phyloP scores from a whole-genome alignment of 2,329 filamentous ascomycete genomes.

The Mycogone perniciosa region DNA sequence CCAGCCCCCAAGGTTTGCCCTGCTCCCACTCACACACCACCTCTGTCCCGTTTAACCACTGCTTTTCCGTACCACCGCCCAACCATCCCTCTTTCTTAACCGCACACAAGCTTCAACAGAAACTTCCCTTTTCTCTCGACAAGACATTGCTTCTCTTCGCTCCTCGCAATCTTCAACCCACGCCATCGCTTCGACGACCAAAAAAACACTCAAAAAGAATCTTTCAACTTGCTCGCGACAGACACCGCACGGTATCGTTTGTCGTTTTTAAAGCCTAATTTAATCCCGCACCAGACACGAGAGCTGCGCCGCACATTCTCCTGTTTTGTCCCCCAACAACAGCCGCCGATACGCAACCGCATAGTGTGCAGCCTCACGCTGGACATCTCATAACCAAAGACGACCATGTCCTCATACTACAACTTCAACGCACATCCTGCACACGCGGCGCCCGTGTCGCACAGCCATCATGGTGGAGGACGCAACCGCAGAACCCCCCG shows the following conservation, averaged over 20 bases:
- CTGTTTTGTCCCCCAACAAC: conserved; percentile 4
- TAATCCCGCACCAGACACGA: conserved; percentile 23
- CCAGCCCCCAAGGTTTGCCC: conserved; percentile 13
- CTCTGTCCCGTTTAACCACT: neutral
- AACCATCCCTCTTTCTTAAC: conserved; percentile 16
- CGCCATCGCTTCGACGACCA: neutral
- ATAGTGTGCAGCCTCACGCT: conserved; percentile 4
- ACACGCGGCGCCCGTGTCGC: conserved; percentile 54
- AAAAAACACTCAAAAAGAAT: neutral
- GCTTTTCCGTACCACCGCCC: conserved; percentile 10
- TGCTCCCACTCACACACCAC: conserved; percentile 8
- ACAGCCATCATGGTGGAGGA: conserved; percentile 63
- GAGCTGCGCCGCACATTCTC: neutral
- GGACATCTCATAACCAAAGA: conserved; percentile 10
- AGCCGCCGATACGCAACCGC: neutral
- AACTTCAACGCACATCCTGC: conserved; percentile 55
- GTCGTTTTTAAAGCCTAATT: conserved; percentile 16
- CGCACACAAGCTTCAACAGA: conserved; percentile 13
- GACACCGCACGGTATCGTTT: neutral
- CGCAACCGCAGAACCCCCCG: conserved; percentile 81
- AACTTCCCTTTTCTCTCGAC: conserved; percentile 12
- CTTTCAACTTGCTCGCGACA: too few species aligned
- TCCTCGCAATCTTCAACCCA: neutral
- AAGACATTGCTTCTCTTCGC: conserved; percentile 5
- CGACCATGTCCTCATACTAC: conserved; percentile 59